phyloP scores from a whole-genome alignment of 2,329 filamentous ascomycete species.

The Clonostachys solani region DNA sequence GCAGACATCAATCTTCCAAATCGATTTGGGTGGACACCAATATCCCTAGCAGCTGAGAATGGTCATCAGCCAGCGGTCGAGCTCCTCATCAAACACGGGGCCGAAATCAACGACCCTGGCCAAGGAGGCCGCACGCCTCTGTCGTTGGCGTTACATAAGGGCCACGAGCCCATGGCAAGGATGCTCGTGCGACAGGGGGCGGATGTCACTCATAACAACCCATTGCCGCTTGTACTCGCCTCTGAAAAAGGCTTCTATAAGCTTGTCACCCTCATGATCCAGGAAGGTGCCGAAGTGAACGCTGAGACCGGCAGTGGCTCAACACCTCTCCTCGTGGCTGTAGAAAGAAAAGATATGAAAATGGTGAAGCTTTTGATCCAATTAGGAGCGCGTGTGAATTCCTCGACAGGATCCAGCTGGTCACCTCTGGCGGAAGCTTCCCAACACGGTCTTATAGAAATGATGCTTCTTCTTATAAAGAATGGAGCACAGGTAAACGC shows the following conservation, averaged over 20 bases:
- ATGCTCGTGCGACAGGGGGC: not conserved
- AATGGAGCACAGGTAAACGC: not conserved
- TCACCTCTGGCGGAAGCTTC: not conserved
- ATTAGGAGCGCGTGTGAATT: not conserved
- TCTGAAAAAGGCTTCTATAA: not conserved
- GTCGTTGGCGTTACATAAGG: not conserved
- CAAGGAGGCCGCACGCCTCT: not conserved
- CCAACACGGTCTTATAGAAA: not conserved
- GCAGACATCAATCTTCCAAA: not conserved
- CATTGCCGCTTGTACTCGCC: not conserved
- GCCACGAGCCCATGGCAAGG: not conserved
- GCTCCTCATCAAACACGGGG: not conserved
- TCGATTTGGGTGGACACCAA: not conserved
- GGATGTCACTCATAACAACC: not conserved
- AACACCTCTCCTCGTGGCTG: not conserved
- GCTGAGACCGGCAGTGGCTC: not conserved
- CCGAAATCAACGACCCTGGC: not conserved
- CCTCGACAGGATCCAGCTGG: not conserved
- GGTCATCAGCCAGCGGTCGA: not conserved
- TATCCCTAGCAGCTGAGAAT: not conserved
- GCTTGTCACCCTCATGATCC: not conserved
- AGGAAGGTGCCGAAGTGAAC: not conserved
- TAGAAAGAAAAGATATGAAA: not conserved
- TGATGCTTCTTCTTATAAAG: not conserved
- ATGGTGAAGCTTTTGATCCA: not conserved